Conservation (phyloP, 2,329 filamentous ascomycete genomes). For the Parafenestella ontariensis region DNA sequence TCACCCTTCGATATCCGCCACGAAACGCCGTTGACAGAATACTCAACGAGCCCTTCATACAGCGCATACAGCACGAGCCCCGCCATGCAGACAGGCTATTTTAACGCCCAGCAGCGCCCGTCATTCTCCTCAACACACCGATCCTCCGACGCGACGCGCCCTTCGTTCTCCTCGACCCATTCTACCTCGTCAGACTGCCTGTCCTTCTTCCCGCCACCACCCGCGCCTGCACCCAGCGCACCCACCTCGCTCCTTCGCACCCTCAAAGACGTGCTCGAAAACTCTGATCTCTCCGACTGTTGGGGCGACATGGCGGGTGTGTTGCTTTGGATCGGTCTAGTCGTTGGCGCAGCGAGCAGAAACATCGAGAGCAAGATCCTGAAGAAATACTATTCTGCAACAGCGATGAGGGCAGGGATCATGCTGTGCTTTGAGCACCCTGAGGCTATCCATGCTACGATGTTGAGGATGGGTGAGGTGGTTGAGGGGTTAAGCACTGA, state of each 20-base stretch:
- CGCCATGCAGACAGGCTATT: background rate
- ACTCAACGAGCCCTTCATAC: slow-evolving; percentile 21
- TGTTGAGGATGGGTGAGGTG: slow-evolving; percentile 38
- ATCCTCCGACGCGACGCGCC: slow-evolving; percentile 5
- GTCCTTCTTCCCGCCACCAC: slow-evolving; percentile 6
- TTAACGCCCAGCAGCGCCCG: slow-evolving; percentile 1
- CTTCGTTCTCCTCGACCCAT: slow-evolving; percentile 10
- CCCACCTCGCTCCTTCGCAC: slow-evolving; percentile 25
- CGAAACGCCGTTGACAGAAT: slow-evolving; percentile 27
- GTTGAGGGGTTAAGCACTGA: slow-evolving; percentile 19
- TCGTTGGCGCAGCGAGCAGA: slow-evolving; percentile 41
- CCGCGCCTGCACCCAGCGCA: slow-evolving; percentile 5
- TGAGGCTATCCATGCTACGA: slow-evolving; percentile 34
- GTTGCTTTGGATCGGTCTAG: slow-evolving; percentile 47
- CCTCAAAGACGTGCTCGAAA: slow-evolving; percentile 34
- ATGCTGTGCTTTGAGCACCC: slow-evolving; percentile 48
- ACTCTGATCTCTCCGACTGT: slow-evolving; percentile 41
- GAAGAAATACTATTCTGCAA: slow-evolving; percentile 42
- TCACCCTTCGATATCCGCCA: slow-evolving; percentile 23
- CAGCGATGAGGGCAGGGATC: slow-evolving; percentile 40
- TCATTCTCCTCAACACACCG: slow-evolving; percentile 13
- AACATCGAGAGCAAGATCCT: slow-evolving; percentile 24
- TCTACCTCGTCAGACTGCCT: slow-evolving; percentile 9
- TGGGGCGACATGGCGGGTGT: slow-evolving; percentile 49
- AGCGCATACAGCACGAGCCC: slow-evolving; percentile 8